Conservation (phyloP, 2,329 filamentous ascomycete species). For the Ascochyta clinopodiicola region DNA sequence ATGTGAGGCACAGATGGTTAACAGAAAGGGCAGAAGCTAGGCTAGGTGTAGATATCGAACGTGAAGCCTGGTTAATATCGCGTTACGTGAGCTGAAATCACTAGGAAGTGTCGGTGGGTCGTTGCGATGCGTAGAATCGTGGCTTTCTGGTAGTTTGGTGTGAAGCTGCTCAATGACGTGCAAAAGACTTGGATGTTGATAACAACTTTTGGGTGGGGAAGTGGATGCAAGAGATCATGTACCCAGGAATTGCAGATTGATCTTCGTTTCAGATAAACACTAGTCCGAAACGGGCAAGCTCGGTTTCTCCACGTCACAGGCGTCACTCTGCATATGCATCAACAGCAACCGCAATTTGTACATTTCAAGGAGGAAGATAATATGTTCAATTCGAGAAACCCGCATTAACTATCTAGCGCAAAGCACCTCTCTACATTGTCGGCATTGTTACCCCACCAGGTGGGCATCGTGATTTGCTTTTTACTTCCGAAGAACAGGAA, state of each 20-base stretch:
- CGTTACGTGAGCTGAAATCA: not conserved
- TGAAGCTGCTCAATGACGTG: not conserved
- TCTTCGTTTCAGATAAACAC: slow-evolving; percentile 13
- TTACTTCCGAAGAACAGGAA: slow-evolving; percentile 66
- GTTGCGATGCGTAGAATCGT: not conserved
- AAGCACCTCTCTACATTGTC: slow-evolving; percentile 66
- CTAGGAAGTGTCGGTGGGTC: not conserved
- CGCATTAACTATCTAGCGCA: slow-evolving; percentile 47
- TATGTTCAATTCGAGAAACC: too few relatives aligned
- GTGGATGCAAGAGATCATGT: slow-evolving; percentile 6
- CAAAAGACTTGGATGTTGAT: not conserved
- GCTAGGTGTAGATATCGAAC: not conserved
- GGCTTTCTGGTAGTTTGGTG: not conserved
- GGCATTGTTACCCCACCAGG: slow-evolving; percentile 69
- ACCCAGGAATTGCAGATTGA: slow-evolving; percentile 10
- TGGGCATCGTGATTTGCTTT: slow-evolving; percentile 64
- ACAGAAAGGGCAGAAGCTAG: not conserved
- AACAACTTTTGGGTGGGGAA: slow-evolving; percentile 3
- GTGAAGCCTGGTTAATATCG: not conserved
- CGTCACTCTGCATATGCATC: not conserved
- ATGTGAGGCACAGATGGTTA: slow-evolving; percentile 23
- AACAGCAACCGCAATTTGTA: not conserved
- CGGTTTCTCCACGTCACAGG: slow-evolving; percentile 10
- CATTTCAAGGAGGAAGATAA: too few relatives aligned
- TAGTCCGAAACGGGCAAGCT: not conserved